A percentile compares a stretch with the other conserved stretches of the same genome.
These are phyloP conservation scores for Hysterium pulicare DNA, from an alignment of 2,329 filamentous ascomycete genomes.

Conservation along the genomic window DNA sequence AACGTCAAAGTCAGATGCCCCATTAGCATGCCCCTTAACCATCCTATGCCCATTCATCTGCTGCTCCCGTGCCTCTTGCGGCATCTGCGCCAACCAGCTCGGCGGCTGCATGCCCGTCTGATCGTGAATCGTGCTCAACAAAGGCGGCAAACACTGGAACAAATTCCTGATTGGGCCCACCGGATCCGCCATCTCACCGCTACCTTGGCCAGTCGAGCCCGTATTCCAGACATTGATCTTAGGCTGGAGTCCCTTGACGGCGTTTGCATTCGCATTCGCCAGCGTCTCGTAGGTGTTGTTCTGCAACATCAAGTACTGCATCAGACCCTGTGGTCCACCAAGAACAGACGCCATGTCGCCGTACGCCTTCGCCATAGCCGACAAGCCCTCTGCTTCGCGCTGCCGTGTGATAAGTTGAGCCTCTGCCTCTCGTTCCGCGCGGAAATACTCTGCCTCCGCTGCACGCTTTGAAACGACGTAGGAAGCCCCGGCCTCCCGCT, in stretches of 20 bases:
- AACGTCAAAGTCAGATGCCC: no score
- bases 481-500: conserved; percentile 46
- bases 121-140: conserved; percentile 82
- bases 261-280: conserved; percentile 72
- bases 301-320: conserved; percentile 87
- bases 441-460: conserved; percentile 40
- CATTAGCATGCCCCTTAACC: no score
- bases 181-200: conserved; percentile 51
- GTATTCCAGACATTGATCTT: conserved; percentile 94
- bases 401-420: conserved; percentile 59
- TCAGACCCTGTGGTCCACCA: conserved; percentile 71
- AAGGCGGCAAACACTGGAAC: conserved; percentile 78
- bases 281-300: conserved; percentile 74
- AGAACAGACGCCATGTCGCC: conserved; percentile 67
- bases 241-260: conserved; percentile 73
- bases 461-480: conserved; percentile 47
- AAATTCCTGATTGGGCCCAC: conserved; percentile 70
- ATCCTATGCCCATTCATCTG: no score
- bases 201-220: conserved; percentile 53
- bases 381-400: conserved; percentile 72
- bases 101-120: conserved; percentile 82
- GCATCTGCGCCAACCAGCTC: conserved; percentile 64
- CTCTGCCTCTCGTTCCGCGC: conserved; percentile 54
- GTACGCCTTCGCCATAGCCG: conserved; percentile 79
- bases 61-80: conserved; percentile 22